A percentile compares a stretch with the other conserved stretches of the same genome.
Conservation (phyloP, 176 grass and related monocot genomes). For the Stipa capillata region DNA sequence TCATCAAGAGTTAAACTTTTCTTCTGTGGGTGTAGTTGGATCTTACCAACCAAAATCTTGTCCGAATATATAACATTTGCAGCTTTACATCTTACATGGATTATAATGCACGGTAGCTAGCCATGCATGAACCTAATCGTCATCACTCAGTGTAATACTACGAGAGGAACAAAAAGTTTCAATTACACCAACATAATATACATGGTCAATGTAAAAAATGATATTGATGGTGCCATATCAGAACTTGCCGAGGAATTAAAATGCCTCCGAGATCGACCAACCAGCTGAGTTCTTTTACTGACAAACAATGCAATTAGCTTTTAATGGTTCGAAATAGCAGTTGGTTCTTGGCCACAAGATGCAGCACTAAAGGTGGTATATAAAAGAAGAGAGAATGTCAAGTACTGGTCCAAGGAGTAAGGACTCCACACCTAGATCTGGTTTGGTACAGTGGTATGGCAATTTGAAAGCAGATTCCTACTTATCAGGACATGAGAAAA, state of each 20-base stretch:
- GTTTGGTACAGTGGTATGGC: not conserved
- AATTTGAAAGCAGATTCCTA: not conserved
- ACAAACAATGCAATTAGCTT: not conserved
- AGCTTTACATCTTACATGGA: slow-evolving; percentile 12
- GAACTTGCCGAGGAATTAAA: not conserved
- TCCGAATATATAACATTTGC: not conserved
- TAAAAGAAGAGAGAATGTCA: not conserved
- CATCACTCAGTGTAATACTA: not conserved
- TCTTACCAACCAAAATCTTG: not conserved
- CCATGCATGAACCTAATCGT: not conserved
- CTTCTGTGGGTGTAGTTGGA: not conserved
- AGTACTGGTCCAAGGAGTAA: not conserved
- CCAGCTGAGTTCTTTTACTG: not conserved
- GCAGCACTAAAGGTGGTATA: not conserved
- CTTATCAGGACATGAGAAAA: not conserved
- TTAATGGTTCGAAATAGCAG: not conserved
- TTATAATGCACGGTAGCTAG: not conserved
- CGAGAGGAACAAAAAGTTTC: not conserved
- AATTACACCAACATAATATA: not conserved
- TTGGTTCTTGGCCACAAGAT: not conserved
- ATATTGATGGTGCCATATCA: not conserved
- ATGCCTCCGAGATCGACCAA: not conserved
- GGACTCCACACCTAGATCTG: not conserved
- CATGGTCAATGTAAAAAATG: not conserved
- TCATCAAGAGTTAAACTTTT: not conserved